Conservation (phyloP, 2,329 filamentous ascomycete species). For the Ambrosiella beaveri region DNA sequence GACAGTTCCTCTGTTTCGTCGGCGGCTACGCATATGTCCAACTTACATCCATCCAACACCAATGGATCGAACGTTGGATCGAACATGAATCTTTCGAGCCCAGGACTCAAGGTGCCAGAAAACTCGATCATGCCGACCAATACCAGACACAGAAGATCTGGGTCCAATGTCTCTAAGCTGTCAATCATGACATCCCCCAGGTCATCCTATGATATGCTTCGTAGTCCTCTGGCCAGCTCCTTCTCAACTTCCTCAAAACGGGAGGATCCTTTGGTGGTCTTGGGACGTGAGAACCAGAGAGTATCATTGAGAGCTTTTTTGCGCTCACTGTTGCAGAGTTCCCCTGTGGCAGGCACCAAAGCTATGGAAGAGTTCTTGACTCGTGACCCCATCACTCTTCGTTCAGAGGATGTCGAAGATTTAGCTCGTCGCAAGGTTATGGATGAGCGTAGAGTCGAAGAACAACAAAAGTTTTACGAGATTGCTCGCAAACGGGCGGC, state of each 20-base stretch:
- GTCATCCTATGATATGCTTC: conserved; percentile 11
- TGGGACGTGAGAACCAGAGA: conserved; percentile 78
- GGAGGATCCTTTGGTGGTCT: conserved; percentile 15
- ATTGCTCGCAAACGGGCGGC: conserved; percentile 79
- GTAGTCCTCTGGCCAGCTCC: conserved; percentile 10
- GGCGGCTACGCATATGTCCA: conserved; percentile 46
- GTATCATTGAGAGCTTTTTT: conserved; percentile 83
- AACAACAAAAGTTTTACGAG: conserved; percentile 89
- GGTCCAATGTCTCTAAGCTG: conserved; percentile 14
- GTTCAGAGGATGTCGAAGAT: conserved; percentile 69
- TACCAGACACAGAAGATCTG: conserved; percentile 16
- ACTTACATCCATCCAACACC: background rate
- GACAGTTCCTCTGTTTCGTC: conserved; percentile 72
- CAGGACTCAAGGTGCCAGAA: conserved; percentile 3
- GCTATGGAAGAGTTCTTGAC: conserved; percentile 75
- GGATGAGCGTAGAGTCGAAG: conserved; percentile 75
- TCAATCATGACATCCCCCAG: conserved; percentile 12
- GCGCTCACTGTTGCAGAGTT: conserved; percentile 69
- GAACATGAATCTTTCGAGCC: background rate
- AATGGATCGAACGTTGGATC: background rate
- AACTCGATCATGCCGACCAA: background rate
- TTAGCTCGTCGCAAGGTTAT: conserved; percentile 63
- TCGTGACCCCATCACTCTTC: conserved; percentile 51
- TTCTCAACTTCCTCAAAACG: conserved; percentile 9
- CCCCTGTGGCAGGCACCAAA: conserved; percentile 64